These are phyloP conservation scores for Aspergillus brasiliensis DNA, from an alignment of 2,329 filamentous ascomycete species.

Conservation along the genomic window DNA sequence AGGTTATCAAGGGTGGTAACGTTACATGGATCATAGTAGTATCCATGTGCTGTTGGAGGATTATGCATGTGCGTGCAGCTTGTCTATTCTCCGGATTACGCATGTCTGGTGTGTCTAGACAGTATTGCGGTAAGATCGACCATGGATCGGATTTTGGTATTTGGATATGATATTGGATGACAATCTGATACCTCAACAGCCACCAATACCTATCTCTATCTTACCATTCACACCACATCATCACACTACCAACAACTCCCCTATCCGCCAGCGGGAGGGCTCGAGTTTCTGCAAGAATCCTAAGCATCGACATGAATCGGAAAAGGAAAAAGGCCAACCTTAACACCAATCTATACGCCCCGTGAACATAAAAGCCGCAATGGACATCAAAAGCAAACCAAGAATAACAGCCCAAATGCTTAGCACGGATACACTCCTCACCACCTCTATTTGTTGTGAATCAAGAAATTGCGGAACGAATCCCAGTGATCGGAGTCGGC, in stretches of 20 bases:
- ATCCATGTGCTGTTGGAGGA: too few relatives aligned
- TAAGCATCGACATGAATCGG: slow-evolving; percentile 13
- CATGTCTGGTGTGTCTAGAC: too few relatives aligned
- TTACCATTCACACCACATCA: neutral
- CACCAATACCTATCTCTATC: slow-evolving; percentile 4
- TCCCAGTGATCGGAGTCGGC: slow-evolving; percentile 88
- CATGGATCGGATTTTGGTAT: too few relatives aligned
- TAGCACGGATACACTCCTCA: neutral
- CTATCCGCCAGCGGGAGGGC: slow-evolving; percentile 20
- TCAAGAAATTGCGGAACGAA: slow-evolving; percentile 77
- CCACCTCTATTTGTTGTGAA: slow-evolving; percentile 69
- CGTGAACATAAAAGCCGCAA: neutral
- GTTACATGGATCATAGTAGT: too few relatives aligned
- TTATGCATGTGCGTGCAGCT: too few relatives aligned
- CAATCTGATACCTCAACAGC: neutral
- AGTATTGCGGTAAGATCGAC: too few relatives aligned
- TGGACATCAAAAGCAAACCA: neutral
- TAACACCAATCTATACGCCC: slow-evolving; percentile 24
- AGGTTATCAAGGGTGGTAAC: too few relatives aligned
- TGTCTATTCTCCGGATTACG: too few relatives aligned
- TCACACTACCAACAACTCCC: neutral
- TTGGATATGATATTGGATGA: neutral
- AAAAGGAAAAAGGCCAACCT: slow-evolving; percentile 9
- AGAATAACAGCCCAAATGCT: neutral
- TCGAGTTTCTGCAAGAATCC: neutral